These are phyloP conservation scores for Cryptococcus jaspeensis DNA, from an alignment of 1,284 basidiomycete species.

Conservation along the genomic window DNA sequence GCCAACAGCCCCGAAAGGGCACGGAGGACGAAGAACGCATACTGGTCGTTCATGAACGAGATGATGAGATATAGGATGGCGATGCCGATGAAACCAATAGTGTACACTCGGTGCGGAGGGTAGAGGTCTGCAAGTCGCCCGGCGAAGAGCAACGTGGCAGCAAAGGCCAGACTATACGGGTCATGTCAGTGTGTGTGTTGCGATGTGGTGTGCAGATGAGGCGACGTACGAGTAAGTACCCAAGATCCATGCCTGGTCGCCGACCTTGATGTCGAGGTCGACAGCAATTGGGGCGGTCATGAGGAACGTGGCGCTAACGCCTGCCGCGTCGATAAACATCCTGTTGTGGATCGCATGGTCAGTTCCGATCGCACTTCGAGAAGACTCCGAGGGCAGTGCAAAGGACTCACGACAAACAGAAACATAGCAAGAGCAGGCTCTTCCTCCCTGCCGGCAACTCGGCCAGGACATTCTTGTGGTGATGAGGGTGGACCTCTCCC, in stretches of 20 bases:
- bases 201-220: not conserved
- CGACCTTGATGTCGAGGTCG: constrained; percentile 32
- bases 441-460: constrained; percentile 27
- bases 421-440: constrained; percentile 35
- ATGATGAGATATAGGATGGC: constrained; percentile 47
- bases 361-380: not conserved
- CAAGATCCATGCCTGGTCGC: constrained; percentile 44
- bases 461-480: constrained; percentile 24
- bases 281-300: constrained; percentile 44
- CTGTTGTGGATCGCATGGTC: constrained; percentile 6
- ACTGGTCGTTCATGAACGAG: constrained; percentile 45
- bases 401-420: constrained; percentile 30
- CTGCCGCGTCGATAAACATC: constrained; percentile 44
- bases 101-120: constrained; percentile 42
- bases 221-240: constrained; percentile 32
- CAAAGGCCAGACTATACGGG: constrained; percentile 25
- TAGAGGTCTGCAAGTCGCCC: constrained; percentile 45
- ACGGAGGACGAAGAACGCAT: constrained; percentile 48
- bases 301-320: constrained; percentile 42
- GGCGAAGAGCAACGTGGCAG: constrained; percentile 39
- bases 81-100: constrained; percentile 43
- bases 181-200: not conserved
- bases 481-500: constrained; percentile 9
- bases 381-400: not conserved
- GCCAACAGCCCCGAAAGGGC: constrained; percentile 44